phyloP scores from a whole-genome alignment of 805 yeast species.

The Kluyveromyces nonfermentans region DNA sequence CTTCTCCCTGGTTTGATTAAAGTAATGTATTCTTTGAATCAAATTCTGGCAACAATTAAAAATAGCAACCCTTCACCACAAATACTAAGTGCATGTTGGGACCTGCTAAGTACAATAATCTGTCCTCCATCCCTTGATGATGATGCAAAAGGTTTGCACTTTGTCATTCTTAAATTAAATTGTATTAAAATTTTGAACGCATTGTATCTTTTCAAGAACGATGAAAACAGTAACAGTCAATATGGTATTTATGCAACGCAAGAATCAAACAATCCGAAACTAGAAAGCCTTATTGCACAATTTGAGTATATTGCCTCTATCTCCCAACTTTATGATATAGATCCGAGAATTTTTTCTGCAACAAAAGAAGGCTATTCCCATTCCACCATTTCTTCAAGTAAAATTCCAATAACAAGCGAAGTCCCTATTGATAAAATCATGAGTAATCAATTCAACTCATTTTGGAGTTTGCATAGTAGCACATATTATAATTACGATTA shows the following conservation, averaged over 20 bases:
- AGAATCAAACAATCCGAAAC: conserved; percentile 19
- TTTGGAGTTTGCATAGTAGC: conserved; percentile 31
- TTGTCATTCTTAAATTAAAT: conserved; percentile 29
- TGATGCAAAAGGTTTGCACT: conserved; percentile 38
- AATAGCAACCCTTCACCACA: conserved; percentile 19
- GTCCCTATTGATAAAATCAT: conserved; percentile 25
- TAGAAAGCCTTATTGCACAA: conserved; percentile 20
- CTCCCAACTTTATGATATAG: conserved; percentile 23
- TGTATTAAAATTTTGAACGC: conserved; percentile 19
- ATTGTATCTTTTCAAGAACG: conserved; percentile 15
- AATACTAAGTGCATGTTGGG: conserved; percentile 29
- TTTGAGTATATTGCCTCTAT: conserved; percentile 14
- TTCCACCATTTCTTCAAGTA: conserved; percentile 19
- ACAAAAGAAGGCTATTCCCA: conserved; percentile 19
- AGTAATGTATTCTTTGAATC: conserved; percentile 42
- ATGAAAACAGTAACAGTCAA: conserved; percentile 16
- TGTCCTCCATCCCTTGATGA: conserved; percentile 36
- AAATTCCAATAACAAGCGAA: conserved; percentile 21
- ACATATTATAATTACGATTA: conserved; percentile 29
- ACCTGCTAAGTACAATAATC: conserved; percentile 33
- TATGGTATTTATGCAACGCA: conserved; percentile 27
- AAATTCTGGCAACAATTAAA: conserved; percentile 31
- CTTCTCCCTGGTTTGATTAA: conserved; percentile 48
- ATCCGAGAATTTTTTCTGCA: conserved; percentile 16
- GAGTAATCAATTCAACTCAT: conserved; percentile 28